Evolutionary conservation across 768 basidiomycete species (phyloP).

Genomic region (Hydnomerulius pinastri): DNA sequence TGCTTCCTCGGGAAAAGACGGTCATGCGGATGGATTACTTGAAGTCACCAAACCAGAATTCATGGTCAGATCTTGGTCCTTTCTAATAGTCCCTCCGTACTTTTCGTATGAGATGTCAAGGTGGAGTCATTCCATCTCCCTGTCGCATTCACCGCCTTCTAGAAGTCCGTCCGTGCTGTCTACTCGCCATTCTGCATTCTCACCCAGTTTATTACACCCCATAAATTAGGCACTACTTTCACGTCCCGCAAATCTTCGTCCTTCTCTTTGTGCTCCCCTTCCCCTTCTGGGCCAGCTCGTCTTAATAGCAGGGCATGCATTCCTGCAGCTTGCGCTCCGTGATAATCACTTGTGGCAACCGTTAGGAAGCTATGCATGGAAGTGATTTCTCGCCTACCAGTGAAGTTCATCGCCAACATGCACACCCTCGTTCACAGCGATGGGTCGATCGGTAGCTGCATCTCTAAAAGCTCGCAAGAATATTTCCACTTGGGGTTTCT

Average conservation of each 20-base stretch:
- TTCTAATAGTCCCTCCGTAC: no score
- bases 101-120: no score
- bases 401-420: slow-evolving; percentile 79
- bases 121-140: no score
- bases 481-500: slow-evolving; percentile 66
- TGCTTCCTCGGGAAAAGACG: slow-evolving; percentile 49
- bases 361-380: background rate
- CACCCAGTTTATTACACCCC: slow-evolving; percentile 41
- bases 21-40: slow-evolving; percentile 32
- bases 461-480: slow-evolving; percentile 46
- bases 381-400: slow-evolving; percentile 44
- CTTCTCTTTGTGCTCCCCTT: slow-evolving; percentile 44
- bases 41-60: slow-evolving; percentile 19
- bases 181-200: slow-evolving; percentile 13
- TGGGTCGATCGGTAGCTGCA: background rate
- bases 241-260: slow-evolving; percentile 44
- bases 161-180: background rate
- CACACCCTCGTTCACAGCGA: slow-evolving; percentile 42
- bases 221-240: slow-evolving; percentile 38
- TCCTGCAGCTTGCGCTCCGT: slow-evolving; percentile 57
- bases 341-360: slow-evolving; percentile 55
- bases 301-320: slow-evolving; percentile 60
- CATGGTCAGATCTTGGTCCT: slow-evolving; percentile 27
- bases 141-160: no score
- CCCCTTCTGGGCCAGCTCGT: slow-evolving; percentile 49